A percentile compares a stretch with the other conserved stretches of the same genome.
These are phyloP conservation scores for Colletotrichum sp. DNA, from an alignment of 2,329 filamentous ascomycete species.

Conservation along the genomic window DNA sequence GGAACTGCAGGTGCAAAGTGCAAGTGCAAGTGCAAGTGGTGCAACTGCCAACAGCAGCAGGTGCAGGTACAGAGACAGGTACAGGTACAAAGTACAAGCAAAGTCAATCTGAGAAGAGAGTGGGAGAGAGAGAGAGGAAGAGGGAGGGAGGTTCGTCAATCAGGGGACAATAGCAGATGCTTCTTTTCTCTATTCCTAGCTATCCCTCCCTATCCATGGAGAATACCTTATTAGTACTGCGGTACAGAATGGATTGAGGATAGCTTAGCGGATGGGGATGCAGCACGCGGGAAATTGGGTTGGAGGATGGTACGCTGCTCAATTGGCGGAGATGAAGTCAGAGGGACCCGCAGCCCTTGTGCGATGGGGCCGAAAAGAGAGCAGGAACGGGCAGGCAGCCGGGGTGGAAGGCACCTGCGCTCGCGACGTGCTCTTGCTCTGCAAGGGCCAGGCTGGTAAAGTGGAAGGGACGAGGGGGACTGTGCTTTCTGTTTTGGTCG, in stretches of 20 bases:
- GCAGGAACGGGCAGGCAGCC: background rate
- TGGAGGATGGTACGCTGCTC: background rate
- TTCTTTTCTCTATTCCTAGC: background rate
- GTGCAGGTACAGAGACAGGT: background rate
- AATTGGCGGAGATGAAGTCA: slow-evolving; percentile 16
- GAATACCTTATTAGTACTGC: background rate
- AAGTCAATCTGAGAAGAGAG: background rate
- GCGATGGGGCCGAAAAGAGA: background rate
- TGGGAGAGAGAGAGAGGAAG: background rate
- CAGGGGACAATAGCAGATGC: background rate
- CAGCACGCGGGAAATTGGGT: slow-evolving; percentile 17
- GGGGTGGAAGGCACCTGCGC: background rate
- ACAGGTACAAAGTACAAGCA: background rate
- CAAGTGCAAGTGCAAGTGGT: background rate
- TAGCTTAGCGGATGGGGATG: background rate
- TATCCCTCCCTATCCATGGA: background rate
- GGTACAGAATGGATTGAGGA: background rate
- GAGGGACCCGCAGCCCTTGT: background rate
- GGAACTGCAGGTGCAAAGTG: background rate
- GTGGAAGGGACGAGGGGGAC: background rate
- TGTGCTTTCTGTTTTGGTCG: background rate
- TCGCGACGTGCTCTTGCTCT: background rate
- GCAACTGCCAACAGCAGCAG: background rate
- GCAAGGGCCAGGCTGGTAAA: background rate
- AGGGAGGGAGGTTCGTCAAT: background rate